Conservation (phyloP, 305 asterid genomes). For the Solanum hybrid region DNA sequence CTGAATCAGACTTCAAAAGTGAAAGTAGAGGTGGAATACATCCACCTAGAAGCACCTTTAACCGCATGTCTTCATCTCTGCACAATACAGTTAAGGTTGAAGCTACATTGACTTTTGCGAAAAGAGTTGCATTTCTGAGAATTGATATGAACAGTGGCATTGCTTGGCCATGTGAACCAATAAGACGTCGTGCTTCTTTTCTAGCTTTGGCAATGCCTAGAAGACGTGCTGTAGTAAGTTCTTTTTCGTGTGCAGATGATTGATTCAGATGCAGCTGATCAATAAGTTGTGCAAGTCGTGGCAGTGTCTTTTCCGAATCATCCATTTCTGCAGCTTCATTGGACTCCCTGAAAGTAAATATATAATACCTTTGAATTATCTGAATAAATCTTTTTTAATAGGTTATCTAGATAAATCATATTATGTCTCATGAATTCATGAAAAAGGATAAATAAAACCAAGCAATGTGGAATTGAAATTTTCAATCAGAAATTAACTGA, state of each 20-base stretch:
- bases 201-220: constrained; percentile 73
- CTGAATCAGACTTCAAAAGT: constrained; percentile 87
- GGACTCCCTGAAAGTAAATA: constrained; percentile 4
- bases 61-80: constrained; percentile 84
- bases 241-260: constrained; percentile 79
- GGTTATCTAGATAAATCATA: background rate
- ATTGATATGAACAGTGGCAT: constrained; percentile 97
- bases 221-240: constrained; percentile 68
- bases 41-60: constrained; percentile 95
- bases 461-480: background rate
- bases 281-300: constrained; percentile 92
- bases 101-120: constrained; percentile 83
- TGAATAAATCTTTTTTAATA: background rate
- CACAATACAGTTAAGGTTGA: constrained; percentile 83
- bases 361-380: background rate
- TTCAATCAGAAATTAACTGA: background rate
- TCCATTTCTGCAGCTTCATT: constrained; percentile 43
- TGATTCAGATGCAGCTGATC: constrained; percentile 90
- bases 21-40: constrained; percentile 97
- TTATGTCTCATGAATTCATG: background rate
- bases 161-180: constrained; percentile 98
- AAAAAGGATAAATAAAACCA: background rate
- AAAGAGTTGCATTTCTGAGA: constrained; percentile 71
- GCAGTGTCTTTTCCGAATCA: constrained; percentile 88
- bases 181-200: constrained; percentile 84